Evolutionary conservation across 169 alveolate species (phyloP), one percentile per base, ranked within the genome.

Genomic region (Babesia caballi): DNA sequence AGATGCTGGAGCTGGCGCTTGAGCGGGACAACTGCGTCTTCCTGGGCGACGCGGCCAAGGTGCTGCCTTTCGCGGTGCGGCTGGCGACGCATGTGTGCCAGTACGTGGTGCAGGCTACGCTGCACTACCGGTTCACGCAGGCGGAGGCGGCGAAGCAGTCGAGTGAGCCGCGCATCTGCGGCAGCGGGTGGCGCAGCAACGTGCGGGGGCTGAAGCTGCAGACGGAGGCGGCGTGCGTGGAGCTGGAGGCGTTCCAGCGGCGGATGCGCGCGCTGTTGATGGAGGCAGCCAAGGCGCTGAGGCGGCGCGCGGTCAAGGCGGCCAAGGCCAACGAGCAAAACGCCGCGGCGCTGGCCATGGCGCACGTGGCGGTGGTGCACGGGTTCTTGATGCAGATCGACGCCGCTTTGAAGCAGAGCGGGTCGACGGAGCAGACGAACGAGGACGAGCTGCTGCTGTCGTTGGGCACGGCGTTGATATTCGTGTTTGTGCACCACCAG

Each of bases 401-500:
- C 25, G 76, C 36, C 19, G 25, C 53, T 32, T 12, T 42, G 67
- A 28, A 21, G 46, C 44, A 44, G 44, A 9, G 28, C 9, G 53
- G 50, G n/a, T 17, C 15, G 30, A 33, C 2, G 9, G 59, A 21
- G 44, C 53, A 32, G 40, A 32, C 25, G 30, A 38, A 73, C 25
- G 66, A 60, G 60, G 74, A 59, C 5, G 72, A 76, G 15, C 63
- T 60, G 2, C 46, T 41, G 38, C 21, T 71, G 23, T 71, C 70
- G 8, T 54, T 76, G 40, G 78, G 77, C 2, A 58, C 78, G 6
- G 74, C 78, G 3, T 59, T 76, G 15, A 42, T 76, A 25, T 76
- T 76, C 44, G 81, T 68, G n/a, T 76, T 66, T 32, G 85, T 76
- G 36, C 85, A 76, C 66, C 85, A 76, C 66, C 80, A 69, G 33